These are phyloP conservation scores for Claviceps arundinis DNA, from an alignment of 2,329 filamentous ascomycete species.

Conservation along the genomic window DNA sequence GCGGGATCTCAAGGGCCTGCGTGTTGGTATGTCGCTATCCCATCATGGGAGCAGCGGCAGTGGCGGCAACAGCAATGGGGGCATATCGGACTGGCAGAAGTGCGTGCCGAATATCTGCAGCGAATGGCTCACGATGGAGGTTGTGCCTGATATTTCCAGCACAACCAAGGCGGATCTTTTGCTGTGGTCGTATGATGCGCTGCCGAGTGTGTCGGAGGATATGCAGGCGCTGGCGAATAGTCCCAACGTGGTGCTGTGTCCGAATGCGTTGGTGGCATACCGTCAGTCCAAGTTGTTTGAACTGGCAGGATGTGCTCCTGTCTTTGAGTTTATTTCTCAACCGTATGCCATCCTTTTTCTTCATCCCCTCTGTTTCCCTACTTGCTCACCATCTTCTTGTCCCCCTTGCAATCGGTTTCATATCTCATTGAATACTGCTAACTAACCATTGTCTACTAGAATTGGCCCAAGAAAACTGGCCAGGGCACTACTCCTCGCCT, in stretches of 20 bases:
- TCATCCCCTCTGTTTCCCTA: not conserved
- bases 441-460: not conserved
- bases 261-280: not conserved
- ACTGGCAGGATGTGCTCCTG: not conserved
- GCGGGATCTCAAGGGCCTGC: conserved; percentile 16
- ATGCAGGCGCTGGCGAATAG: not conserved
- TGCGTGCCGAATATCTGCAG: conserved; percentile 14
- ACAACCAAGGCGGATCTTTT: conserved; percentile 13
- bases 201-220: not conserved
- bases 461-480: not conserved
- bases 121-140: conserved; percentile 20
- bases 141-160: conserved; percentile 9
- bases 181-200: conserved; percentile 8
- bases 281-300: conserved; percentile 1
- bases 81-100: conserved; percentile 5
- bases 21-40: not conserved
- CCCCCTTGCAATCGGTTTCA: not conserved
- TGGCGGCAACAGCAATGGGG: not conserved
- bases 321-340: conserved; percentile 1
- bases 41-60: not conserved
- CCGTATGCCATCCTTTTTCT: not conserved
- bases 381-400: not conserved
- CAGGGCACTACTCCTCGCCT: not conserved
- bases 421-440: not conserved
- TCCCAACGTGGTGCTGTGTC: not conserved